phyloP scores from a whole-genome alignment of 768 basidiomycete genomes.

The Dioszegia aurantiaca region DNA sequence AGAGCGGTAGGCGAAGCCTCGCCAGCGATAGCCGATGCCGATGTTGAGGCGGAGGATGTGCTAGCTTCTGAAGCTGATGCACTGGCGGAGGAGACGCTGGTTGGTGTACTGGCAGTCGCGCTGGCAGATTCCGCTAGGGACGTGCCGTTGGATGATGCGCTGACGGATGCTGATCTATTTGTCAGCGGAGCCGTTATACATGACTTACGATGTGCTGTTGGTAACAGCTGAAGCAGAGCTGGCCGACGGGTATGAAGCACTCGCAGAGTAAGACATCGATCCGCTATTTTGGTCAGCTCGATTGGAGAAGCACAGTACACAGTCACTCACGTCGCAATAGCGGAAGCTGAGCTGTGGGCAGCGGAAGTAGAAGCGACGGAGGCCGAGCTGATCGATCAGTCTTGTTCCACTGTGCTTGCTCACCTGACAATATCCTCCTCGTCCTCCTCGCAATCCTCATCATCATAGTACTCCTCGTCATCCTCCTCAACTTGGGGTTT shows the following conservation, averaged over 20 bases:
- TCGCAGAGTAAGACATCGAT: too few species aligned
- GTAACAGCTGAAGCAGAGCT: neutral
- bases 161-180: neutral
- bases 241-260: neutral
- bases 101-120: neutral
- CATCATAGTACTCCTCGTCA: conserved; percentile 11
- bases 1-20: neutral
- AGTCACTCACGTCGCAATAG: too few species aligned
- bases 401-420: neutral
- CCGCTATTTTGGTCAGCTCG: too few species aligned
- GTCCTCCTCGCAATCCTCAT: conserved; percentile 12
- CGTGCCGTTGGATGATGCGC: neutral
- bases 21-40: too few species aligned
- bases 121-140: conserved; percentile 1
- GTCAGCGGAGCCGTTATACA: too few species aligned
- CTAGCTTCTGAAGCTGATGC: too few species aligned
- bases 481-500: conserved; percentile 3
- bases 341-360: too few species aligned
- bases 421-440: neutral
- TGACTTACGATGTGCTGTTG: neutral
- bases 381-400: neutral
- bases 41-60: too few species aligned
- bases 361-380: neutral
- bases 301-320: too few species aligned
- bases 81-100: neutral